phyloP scores from a whole-genome alignment of 1,284 basidiomycete genomes.

The Ceratobasidium sp. region DNA sequence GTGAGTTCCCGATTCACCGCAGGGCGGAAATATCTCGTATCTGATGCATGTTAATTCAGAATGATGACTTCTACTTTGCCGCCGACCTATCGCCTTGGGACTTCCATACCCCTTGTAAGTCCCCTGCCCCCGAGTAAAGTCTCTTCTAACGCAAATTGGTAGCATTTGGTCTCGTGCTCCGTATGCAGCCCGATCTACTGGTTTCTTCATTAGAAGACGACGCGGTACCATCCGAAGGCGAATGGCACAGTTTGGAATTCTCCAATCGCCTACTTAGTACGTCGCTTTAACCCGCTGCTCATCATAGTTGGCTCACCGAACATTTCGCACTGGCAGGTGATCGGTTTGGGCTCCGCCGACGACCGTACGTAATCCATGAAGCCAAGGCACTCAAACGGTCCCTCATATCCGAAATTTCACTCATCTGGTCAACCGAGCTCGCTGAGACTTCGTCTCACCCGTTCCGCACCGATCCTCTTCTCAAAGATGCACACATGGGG shows the following conservation, averaged over 20 bases:
- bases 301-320: neutral
- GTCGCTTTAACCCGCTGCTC: neutral
- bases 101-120: slow-evolving; percentile 40
- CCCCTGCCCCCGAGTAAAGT: neutral
- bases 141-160: neutral
- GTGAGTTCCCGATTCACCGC: neutral
- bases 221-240: slow-evolving; percentile 27
- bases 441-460: slow-evolving; percentile 33
- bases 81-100: slow-evolving; percentile 31
- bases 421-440: slow-evolving; percentile 39
- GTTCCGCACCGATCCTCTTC: slow-evolving; percentile 30
- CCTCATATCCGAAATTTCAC: slow-evolving; percentile 36
- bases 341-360: slow-evolving; percentile 39
- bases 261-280: slow-evolving; percentile 39
- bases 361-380: slow-evolving; percentile 40
- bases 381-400: slow-evolving; percentile 38
- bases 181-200: slow-evolving; percentile 40
- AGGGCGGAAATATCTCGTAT: neutral
- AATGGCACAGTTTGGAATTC: slow-evolving; percentile 40
- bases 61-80: slow-evolving; percentile 41
- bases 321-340: slow-evolving; percentile 26
- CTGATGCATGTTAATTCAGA: slow-evolving; percentile 23
- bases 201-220: slow-evolving; percentile 29
- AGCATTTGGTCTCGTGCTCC: slow-evolving; percentile 40
- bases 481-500: slow-evolving; percentile 23